Conservation (phyloP, 768 basidiomycete species). For the Lactarius tabidus region DNA sequence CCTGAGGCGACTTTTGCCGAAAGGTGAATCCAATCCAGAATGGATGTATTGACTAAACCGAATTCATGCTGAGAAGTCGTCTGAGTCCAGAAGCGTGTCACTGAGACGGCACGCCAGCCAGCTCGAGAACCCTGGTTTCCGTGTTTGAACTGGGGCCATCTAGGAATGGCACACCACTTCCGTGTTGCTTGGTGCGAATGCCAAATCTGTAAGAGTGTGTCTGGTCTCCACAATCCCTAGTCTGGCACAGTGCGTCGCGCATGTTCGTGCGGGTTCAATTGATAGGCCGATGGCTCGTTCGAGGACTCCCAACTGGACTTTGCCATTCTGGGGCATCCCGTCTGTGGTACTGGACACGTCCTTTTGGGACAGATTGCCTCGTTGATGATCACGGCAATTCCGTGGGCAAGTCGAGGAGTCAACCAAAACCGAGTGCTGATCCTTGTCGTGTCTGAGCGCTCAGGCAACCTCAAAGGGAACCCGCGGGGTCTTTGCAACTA, state of each 20-base stretch:
- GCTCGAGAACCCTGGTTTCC: slow-evolving; percentile 7
- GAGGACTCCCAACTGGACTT: not conserved
- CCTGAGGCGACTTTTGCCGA: not conserved
- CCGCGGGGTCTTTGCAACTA: slow-evolving; percentile 17
- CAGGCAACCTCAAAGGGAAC: slow-evolving; percentile 7
- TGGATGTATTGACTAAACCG: slow-evolving; percentile 5
- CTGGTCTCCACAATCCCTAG: not conserved
- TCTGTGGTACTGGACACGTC: slow-evolving; percentile 1
- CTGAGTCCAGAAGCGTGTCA: not conserved
- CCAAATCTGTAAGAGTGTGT: not conserved
- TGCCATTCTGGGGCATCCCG: slow-evolving; percentile 3
- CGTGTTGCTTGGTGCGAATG: not conserved
- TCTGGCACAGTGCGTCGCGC: not conserved
- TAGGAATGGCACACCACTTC: slow-evolving; percentile 3
- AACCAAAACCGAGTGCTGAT: slow-evolving; percentile 13
- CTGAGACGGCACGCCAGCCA: not conserved
- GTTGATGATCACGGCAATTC: slow-evolving; percentile 4
- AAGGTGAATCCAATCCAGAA: slow-evolving; percentile 1
- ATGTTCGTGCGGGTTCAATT: not conserved
- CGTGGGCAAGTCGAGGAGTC: slow-evolving; percentile 3
- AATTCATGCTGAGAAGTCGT: slow-evolving; percentile 9
- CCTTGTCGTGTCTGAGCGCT: slow-evolving; percentile 16
- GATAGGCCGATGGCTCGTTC: not conserved
- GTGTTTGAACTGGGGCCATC: slow-evolving; percentile 11
- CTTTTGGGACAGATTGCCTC: slow-evolving; percentile 1